Conservation (phyloP, 257 asterid species). For the Solanum paucissectum region DNA sequence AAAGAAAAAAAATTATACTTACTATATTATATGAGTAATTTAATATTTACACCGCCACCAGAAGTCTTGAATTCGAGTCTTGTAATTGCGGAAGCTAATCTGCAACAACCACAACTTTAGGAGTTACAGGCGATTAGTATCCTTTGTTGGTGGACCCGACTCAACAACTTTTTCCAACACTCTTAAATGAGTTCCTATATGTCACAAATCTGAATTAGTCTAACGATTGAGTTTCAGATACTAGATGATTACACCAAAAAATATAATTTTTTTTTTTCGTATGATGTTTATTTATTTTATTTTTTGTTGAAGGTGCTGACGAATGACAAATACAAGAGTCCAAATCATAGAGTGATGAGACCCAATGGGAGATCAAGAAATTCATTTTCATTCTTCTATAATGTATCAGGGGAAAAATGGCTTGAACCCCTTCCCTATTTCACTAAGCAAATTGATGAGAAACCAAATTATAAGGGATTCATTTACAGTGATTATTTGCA, state of each 20-base stretch:
- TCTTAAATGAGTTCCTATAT: background rate
- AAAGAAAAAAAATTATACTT: background rate
- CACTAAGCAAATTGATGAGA: slow-evolving; percentile 22
- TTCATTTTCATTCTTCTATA: slow-evolving; percentile 40
- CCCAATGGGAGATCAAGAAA: slow-evolving; percentile 25
- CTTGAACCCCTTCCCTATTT: slow-evolving; percentile 43
- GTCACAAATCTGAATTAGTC: background rate
- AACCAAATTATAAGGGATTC: slow-evolving; percentile 35
- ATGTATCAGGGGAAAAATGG: slow-evolving; percentile 31
- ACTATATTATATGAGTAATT: background rate
- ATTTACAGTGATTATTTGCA: slow-evolving; percentile 25
- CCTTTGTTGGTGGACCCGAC: background rate
- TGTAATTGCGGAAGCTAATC: background rate
- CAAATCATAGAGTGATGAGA: slow-evolving; percentile 42
- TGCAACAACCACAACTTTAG: background rate
- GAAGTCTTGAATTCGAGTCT: background rate
- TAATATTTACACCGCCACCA: background rate
- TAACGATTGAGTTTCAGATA: no score
- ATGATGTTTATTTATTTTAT: background rate
- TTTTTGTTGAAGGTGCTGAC: slow-evolving; percentile 22
- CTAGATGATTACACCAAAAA: background rate
- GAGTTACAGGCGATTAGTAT: background rate
- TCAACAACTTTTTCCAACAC: background rate
- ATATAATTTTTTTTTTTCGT: background rate
- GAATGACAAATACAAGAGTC: slow-evolving; percentile 39